Evolutionary conservation across 805 yeast species (phyloP), one percentile per base, ranked within the genome.

Genomic region (Cyberlindnera saturnus): DNA sequence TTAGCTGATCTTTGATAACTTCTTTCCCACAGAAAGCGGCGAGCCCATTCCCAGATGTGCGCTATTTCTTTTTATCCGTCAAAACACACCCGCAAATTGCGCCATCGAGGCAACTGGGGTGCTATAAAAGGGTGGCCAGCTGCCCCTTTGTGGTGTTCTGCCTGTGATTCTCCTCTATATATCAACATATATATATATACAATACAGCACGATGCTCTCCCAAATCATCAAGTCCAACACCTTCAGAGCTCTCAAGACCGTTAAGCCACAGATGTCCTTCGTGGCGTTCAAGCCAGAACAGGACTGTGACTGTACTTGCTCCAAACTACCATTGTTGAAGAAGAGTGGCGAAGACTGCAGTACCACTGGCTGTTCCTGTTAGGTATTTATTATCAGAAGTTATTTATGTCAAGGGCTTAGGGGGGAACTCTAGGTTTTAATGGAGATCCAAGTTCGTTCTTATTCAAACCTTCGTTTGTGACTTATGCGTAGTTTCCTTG

Each of bases 251-350:
- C 33, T 37, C 30, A 50, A 41, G 36, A 43, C 44, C 38, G 32
- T 32, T 17, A n/a, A 30, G n/a, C 45, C 11, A 38, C 48, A 41
- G 34, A 44, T 37, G 43, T 44, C 39, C 29, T 31, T 44, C 10
- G 29, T 46, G 5, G 35, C 36, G 29, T 52, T 49, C 34, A 41
- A 41, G 30, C 45, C 40, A 23, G 57, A 50, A 38, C 48, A 57
- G 45, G 61, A 56, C 32, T 56, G 61, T 40, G 61, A 56, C 26
- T 57, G 61, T 37, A 57, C 61, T 42, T 57, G 61, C 35, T 43
- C 49, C 34, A 53, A 43, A 39, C 30, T 39, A 19, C 38, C 47
- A 11, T 30, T 42, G 13, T 18, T 50, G 10, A 36, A 45, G 36
- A 57, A 54, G 47, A 47, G 40, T 13, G 49, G 47, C 17, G 60